Conservation (phyloP, 768 basidiomycete species). For the Suillus clintonianus region DNA sequence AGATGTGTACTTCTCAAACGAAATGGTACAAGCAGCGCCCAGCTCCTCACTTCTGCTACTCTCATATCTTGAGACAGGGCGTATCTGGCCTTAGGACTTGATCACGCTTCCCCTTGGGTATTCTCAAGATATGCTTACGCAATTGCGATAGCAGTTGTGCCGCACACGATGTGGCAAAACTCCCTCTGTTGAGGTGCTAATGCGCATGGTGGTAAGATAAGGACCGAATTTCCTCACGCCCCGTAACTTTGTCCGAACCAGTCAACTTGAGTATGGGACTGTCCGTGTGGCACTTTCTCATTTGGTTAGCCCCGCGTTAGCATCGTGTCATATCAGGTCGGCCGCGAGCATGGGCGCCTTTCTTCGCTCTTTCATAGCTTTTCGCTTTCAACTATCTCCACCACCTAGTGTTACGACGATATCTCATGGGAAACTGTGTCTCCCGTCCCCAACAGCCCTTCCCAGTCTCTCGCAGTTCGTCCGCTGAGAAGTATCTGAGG, state of each 20-base stretch:
- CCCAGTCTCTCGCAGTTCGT: neutral
- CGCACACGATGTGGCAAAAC: neutral
- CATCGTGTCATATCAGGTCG: constrained; percentile 1
- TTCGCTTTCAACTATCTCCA: neutral
- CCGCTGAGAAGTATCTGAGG: constrained; percentile 8
- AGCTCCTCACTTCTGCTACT: neutral
- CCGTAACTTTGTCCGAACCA: neutral
- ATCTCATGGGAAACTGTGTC: constrained; percentile 27
- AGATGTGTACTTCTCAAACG: neutral
- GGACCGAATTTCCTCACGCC: neutral
- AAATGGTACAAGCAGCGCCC: neutral
- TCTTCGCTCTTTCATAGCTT: neutral
- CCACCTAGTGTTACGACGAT: constrained; percentile 6
- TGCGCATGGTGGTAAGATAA: constrained; percentile 3
- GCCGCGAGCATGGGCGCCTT: constrained; percentile 12
- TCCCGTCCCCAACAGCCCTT: constrained; percentile 12
- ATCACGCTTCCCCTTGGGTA: neutral
- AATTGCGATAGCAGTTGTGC: neutral
- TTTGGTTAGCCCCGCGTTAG: constrained; percentile 3
- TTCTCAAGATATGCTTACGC: neutral
- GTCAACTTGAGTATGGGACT: neutral
- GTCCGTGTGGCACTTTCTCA: neutral
- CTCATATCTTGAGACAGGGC: neutral
- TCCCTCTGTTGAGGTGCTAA: neutral
- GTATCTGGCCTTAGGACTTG: neutral